Base-by-base conservation (phyloP, 78 protist species). In the Pigoraptor vietnamica region DNA sequence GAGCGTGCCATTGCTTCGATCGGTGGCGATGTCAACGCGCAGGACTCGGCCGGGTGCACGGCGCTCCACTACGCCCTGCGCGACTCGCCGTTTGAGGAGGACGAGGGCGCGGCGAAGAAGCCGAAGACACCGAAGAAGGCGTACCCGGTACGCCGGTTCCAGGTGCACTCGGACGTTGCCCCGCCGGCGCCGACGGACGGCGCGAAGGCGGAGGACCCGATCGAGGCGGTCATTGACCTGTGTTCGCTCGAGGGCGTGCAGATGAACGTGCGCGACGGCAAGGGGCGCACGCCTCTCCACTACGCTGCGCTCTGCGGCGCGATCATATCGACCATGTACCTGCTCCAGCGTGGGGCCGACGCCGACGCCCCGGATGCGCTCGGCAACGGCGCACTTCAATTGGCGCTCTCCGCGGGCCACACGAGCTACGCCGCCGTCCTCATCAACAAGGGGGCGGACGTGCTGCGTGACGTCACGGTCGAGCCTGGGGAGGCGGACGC, bases 221-320 rank as follows among this genome's bases (percentile, higher is more conserved):
- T 86, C 23, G 89, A 86, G 55, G 2, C 34, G 24, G 32, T 82
- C 37, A 32, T 36, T 0, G 89, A 35, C 33, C 1, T 86, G 37
- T 86, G 89, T n/a, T 37, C 48, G 24, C 55, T 37, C 32, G 9
- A 2, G 23, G 1, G 55, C 1, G 2, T 86, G 89, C 10, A 0
- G 23, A 48, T 37, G 23, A 6, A 36, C 9, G 48, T 35, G 6
- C 34, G 34, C 38, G 91, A 92, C 39, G 23, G 24, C 33, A 86
- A 1, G 1, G 84, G 92, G 23, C 84, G 92, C 40, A 91, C 92
- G 81, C 56, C 88, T 29, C 83, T 92, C 36, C 93, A 92, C 83
- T 36, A 48, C 39, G 89, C 93, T 0, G 37, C 92, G 39, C 39
- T 19, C 1, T 19, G 35, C 38, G 93, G 93, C 25, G 55, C 40